Percentiles rank a stretch among this genome's conserved stretches.
These are phyloP conservation scores for Artemisia argyi DNA, from an alignment of 129 eudicot species.

Conservation along the genomic window DNA sequence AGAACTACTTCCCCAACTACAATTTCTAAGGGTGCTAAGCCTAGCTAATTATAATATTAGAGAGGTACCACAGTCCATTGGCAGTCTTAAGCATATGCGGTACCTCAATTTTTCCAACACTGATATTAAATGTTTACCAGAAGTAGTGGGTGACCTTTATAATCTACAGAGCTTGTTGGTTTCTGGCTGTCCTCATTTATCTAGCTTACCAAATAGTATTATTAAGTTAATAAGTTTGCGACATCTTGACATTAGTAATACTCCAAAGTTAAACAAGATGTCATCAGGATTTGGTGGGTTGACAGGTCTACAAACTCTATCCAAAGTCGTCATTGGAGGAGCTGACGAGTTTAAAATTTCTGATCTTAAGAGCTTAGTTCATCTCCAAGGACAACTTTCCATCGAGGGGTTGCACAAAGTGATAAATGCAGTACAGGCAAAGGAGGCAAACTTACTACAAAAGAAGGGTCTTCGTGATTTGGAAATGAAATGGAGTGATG, in stretches of 20 bases:
- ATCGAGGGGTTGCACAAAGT: background rate
- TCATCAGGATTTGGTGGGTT: slow-evolving; percentile 38
- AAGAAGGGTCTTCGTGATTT: background rate
- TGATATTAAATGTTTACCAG: slow-evolving; percentile 23
- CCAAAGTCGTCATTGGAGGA: background rate
- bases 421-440: background rate
- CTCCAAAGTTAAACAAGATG: slow-evolving; percentile 31
- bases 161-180: slow-evolving; percentile 43
- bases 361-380: background rate
- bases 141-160: slow-evolving; percentile 25
- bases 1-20: slow-evolving; percentile 20
- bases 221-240: slow-evolving; percentile 31
- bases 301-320: slow-evolving; percentile 36
- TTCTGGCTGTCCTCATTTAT: slow-evolving; percentile 20
- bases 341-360: background rate
- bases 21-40: slow-evolving; percentile 16
- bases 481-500: background rate
- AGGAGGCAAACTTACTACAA: background rate
- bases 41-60: background rate
- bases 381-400: background rate
- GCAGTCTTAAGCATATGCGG: slow-evolving; percentile 30
- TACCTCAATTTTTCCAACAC: slow-evolving; percentile 31
- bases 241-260: slow-evolving; percentile 39
- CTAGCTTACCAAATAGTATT: slow-evolving; percentile 26
- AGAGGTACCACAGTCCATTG: slow-evolving; percentile 19